Conservation (phyloP, 345 rosid species). For the Populus nigra region DNA sequence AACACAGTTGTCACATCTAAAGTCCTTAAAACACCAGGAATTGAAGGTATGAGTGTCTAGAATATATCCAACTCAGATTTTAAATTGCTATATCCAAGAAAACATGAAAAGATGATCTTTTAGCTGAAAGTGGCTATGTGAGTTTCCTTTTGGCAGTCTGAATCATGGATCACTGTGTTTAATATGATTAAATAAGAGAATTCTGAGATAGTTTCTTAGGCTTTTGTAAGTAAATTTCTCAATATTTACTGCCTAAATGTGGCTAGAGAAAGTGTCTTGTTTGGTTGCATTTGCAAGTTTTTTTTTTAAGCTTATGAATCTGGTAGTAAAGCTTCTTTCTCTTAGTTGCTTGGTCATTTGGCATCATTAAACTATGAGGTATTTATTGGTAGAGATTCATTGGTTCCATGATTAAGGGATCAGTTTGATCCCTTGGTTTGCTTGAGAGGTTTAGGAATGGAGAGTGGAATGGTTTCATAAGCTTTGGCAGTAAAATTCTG, state of each 20-base stretch:
- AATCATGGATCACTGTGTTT: neutral
- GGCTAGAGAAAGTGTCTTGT: no score
- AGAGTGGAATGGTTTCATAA: neutral
- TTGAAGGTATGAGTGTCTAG: constrained; percentile 6
- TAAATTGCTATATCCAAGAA: neutral
- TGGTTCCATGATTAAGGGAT: neutral
- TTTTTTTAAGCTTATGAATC: neutral
- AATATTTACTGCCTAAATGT: neutral
- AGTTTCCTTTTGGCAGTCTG: no score
- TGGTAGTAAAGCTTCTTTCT: neutral
- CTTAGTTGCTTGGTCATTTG: neutral
- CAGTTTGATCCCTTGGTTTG: neutral
- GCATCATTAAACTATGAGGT: neutral
- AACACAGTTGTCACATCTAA: constrained; percentile 1
- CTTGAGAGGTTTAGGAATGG: neutral
- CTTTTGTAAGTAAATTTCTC: neutral
- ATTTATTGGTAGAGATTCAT: neutral
- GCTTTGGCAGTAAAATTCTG: neutral
- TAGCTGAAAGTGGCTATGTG: no score
- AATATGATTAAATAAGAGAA: neutral
- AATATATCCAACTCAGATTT: neutral
- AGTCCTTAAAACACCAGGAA: neutral
- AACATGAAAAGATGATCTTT: no score
- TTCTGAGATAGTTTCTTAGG: neutral
- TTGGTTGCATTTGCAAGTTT: no score